Evolutionary conservation across 768 basidiomycete genomes (phyloP).

Genomic region (Naganishia onofrii): DNA sequence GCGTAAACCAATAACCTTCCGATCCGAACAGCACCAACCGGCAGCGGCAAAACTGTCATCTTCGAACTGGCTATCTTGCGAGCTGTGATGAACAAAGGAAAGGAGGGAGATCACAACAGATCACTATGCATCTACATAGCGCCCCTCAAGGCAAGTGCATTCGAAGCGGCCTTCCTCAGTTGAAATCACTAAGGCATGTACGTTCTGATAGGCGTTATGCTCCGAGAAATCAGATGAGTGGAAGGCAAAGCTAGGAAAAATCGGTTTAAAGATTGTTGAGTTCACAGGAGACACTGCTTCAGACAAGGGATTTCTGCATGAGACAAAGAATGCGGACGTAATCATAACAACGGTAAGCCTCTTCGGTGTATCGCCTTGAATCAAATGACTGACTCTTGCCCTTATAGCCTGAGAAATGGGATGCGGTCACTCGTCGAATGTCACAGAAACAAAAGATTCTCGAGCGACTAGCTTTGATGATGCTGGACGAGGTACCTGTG

Average conservation of each 20-base stretch:
- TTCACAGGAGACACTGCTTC: conserved; percentile 85
- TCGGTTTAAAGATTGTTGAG: conserved; percentile 79
- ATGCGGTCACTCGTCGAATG: conserved; percentile 70
- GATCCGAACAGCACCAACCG: conserved; percentile 68
- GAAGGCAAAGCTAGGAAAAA: conserved; percentile 69
- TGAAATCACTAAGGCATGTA: neutral
- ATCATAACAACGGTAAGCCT: conserved; percentile 75
- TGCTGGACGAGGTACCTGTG: conserved; percentile 79
- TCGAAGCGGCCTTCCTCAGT: neutral
- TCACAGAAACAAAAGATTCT: conserved; percentile 70
- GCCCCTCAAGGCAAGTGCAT: conserved; percentile 70
- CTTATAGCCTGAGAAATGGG: conserved; percentile 84
- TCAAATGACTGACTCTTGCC: neutral
- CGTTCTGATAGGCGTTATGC: conserved; percentile 68
- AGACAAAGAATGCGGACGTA: conserved; percentile 71
- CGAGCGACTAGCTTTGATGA: conserved; percentile 70
- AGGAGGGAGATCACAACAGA: conserved; percentile 59
- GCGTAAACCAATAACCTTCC: neutral
- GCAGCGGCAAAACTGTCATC: conserved; percentile 90
- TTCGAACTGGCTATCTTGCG: conserved; percentile 88
- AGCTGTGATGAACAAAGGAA: conserved; percentile 55
- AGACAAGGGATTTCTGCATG: conserved; percentile 65
- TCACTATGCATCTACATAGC: conserved; percentile 71
- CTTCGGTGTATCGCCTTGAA: conserved; percentile 12
- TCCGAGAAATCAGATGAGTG: conserved; percentile 81